phyloP scores from a whole-genome alignment of 805 yeast species.

The Candida ponderosae region DNA sequence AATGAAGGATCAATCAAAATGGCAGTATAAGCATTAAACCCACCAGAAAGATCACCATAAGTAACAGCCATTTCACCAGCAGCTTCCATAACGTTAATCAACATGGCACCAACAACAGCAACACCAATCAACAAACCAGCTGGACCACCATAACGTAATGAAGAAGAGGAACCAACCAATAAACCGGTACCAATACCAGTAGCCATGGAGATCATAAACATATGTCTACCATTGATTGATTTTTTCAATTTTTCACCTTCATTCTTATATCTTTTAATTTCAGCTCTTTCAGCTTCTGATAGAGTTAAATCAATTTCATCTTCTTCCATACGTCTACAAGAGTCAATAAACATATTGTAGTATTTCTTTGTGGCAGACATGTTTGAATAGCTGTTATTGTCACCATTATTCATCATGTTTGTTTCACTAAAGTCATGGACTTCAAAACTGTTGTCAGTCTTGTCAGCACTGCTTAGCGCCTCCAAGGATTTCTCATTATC shows the following conservation, averaged over 20 bases:
- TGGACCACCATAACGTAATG: constrained; percentile 57
- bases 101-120: constrained; percentile 50
- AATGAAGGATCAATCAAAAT: constrained; percentile 40
- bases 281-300: constrained; percentile 32
- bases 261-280: constrained; percentile 11
- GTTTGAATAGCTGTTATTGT: too few species aligned
- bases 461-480: too few species aligned
- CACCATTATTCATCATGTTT: too few species aligned
- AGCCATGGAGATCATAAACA: constrained; percentile 69
- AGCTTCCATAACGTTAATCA: constrained; percentile 51
- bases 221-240: constrained; percentile 40
- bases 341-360: constrained; percentile 24
- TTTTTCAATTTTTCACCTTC: constrained; percentile 24
- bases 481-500: too few species aligned
- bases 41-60: constrained; percentile 30
- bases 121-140: constrained; percentile 53
- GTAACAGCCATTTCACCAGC: constrained; percentile 46
- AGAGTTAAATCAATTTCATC: constrained; percentile 30
- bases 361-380: too few species aligned
- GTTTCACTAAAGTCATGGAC: too few species aligned
- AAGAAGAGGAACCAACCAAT: constrained; percentile 59
- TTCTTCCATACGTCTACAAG: constrained; percentile 23
- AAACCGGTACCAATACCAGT: constrained; percentile 74
- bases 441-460: too few species aligned
- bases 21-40: constrained; percentile 30